phyloP scores from a whole-genome alignment of 2,329 filamentous ascomycete genomes.

The Orbilia javanica region DNA sequence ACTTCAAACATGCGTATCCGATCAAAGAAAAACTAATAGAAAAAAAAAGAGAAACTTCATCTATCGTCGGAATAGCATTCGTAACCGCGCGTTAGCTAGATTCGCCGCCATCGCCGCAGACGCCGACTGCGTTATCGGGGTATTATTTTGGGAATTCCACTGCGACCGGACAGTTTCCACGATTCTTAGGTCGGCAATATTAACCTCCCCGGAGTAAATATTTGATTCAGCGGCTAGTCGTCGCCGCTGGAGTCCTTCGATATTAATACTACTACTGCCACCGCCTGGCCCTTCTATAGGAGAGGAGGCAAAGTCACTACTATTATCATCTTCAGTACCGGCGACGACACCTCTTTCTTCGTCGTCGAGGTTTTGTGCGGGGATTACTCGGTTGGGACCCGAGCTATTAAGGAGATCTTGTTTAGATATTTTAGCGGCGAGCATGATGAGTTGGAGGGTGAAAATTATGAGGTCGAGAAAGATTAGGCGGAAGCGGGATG shows the following conservation, averaged over 20 bases:
- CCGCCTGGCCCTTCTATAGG: background rate
- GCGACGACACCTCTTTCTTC: slow-evolving; percentile 70
- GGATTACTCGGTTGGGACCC: slow-evolving; percentile 48
- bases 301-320: slow-evolving; percentile 55
- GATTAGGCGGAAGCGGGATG: slow-evolving; percentile 71
- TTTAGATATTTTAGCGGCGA: slow-evolving; percentile 72
- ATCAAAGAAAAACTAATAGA: background rate
- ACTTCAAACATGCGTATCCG: background rate
- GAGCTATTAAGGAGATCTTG: slow-evolving; percentile 64
- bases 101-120: slow-evolving; percentile 47
- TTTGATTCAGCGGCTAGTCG: slow-evolving; percentile 28
- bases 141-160: slow-evolving; percentile 58
- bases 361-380: slow-evolving; percentile 70
- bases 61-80: slow-evolving; percentile 46
- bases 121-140: slow-evolving; percentile 27
- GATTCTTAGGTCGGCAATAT: slow-evolving; percentile 60
- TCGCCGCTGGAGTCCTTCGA: slow-evolving; percentile 8
- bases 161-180: slow-evolving; percentile 60
- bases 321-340: slow-evolving; percentile 56
- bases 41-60: background rate
- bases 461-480: slow-evolving; percentile 72
- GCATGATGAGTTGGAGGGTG: slow-evolving; percentile 74
- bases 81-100: slow-evolving; percentile 37
- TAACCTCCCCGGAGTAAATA: slow-evolving; percentile 61
- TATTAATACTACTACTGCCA: background rate